A percentile compares a stretch with the other conserved stretches of the same genome.
phyloP scores from a whole-genome alignment of 208 protist genomes.

The Wallacemonas sp. region DNA sequence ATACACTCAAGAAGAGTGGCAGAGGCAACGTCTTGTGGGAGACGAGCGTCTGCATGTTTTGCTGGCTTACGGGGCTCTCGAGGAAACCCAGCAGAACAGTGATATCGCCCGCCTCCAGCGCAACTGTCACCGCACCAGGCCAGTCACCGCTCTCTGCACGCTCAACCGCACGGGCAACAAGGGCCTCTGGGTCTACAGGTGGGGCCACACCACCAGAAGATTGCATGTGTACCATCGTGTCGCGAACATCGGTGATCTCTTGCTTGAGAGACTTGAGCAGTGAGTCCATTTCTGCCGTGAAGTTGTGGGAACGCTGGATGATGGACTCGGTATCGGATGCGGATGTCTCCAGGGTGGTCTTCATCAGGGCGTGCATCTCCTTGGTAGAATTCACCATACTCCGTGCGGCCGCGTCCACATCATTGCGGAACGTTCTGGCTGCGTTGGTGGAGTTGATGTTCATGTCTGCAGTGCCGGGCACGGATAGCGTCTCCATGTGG shows the following conservation, averaged over 20 bases:
- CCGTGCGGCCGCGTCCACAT: constrained; percentile 49
- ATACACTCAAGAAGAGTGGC: constrained; percentile 80
- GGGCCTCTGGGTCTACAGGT: constrained; percentile 56
- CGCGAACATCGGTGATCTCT: constrained; percentile 54
- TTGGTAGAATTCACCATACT: constrained; percentile 33
- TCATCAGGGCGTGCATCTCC: constrained; percentile 39
- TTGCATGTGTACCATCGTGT: constrained; percentile 29
- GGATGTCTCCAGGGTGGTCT: constrained; percentile 35
- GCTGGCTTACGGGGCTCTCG: constrained; percentile 66
- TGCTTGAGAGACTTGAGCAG: constrained; percentile 40
- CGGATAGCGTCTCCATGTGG: constrained; percentile 57
- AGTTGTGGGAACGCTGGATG: constrained; percentile 29
- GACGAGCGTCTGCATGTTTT: constrained; percentile 57
- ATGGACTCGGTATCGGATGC: constrained; percentile 24
- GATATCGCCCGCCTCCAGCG: constrained; percentile 73
- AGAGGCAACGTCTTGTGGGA: constrained; percentile 62
- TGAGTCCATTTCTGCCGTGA: constrained; percentile 27
- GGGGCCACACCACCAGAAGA: constrained; percentile 18
- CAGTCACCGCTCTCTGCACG: constrained; percentile 70
- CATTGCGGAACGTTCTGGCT: constrained; percentile 58
- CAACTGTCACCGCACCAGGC: constrained; percentile 63
- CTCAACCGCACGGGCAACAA: constrained; percentile 55
- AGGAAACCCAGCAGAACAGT: constrained; percentile 80
- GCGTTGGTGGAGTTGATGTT: constrained; percentile 66
- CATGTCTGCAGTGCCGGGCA: constrained; percentile 22